Evolutionary conservation across 139 green algal species (phyloP).

Genomic region (Chlorella vulgaris): DNA sequence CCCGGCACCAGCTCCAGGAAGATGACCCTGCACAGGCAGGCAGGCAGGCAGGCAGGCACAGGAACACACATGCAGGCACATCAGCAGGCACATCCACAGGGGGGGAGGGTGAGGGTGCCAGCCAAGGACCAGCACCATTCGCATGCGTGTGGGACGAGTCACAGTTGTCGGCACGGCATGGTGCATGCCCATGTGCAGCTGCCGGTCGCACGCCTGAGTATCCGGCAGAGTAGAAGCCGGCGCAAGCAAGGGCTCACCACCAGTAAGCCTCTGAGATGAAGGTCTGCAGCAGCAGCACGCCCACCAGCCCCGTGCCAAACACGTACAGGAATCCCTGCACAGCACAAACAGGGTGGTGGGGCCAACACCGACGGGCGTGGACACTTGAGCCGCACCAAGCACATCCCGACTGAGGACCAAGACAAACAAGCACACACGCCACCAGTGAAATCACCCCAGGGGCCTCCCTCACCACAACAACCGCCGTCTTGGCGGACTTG

Average conservation of each 20-base stretch:
- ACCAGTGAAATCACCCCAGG: background rate
- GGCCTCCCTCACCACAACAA: background rate
- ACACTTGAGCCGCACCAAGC: background rate
- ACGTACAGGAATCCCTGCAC: slow-evolving; percentile 90
- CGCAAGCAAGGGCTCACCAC: slow-evolving; percentile 48
- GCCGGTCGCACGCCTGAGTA: background rate
- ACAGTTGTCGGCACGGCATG: too few species aligned
- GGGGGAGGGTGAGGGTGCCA: background rate
- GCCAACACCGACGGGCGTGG: slow-evolving; percentile 51
- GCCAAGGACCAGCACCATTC: too few species aligned
- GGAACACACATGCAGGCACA: background rate
- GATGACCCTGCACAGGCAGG: slow-evolving; percentile 30
- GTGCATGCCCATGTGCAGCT: background rate
- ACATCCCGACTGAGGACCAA: background rate
- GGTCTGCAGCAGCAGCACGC: slow-evolving; percentile 45
- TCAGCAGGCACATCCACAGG: background rate
- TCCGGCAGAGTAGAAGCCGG: background rate
- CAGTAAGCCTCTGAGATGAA: slow-evolving; percentile 44
- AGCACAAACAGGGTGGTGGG: too few species aligned
- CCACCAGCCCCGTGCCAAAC: slow-evolving; percentile 69
- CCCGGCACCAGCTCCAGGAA: slow-evolving; percentile 81
- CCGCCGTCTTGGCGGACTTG: slow-evolving; percentile 61
- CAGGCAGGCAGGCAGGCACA: background rate
- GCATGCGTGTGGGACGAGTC: too few species aligned
- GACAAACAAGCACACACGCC: background rate